Base-by-base conservation (phyloP, 257 asterid genomes). In the Galeopsis tetrahit region DNA sequence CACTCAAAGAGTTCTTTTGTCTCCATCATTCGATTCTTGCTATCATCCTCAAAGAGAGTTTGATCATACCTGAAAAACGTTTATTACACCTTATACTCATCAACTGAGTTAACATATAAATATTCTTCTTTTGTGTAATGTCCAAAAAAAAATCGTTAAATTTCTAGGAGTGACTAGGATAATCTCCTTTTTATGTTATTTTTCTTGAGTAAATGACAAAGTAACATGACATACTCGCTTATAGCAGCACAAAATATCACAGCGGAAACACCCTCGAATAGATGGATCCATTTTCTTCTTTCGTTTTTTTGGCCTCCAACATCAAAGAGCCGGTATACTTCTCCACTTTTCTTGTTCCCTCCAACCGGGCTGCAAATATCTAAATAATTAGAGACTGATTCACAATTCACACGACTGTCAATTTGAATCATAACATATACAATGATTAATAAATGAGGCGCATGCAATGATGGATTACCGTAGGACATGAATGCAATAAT, bases 261-360 rank as follows among this genome's bases (percentile, higher is more conserved):
- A 69, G 98, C 99, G 56, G 99, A 85, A 69, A 95, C 98, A 46
- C 98, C 99, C 84, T 95, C 99, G 61, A 95, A 95, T 60, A 95
- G 88, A 89, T 95, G 98, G 77, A 95, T 95, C 99, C 99, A 95
- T 81, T 90, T 95, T 77, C 99, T 90, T 87, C 98, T 88, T 83
- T 92, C 99, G 81, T 95, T 95, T 86, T 94, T 90, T 87, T 95
- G 99, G 81, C 98, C 99, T 75, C 99, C 99, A 68, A 95, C 99
- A 76, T 95, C 99, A 74, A 86, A 95, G 71, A 95, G 92, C 57
- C 95, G 85, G 76, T 95, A 95, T 52, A 92, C 97, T 82, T 95
- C 99, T 57, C 98, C 99, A 73, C 98, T 90, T 78, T 81, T 95
- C 83, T 95, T 95, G 84, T 90, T 95, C 83, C 87, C 96, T 63